Percentiles rank a stretch among this genome's conserved stretches.
Conservation (phyloP, 2,329 filamentous ascomycete genomes). For the Shiraia bambusicola region DNA sequence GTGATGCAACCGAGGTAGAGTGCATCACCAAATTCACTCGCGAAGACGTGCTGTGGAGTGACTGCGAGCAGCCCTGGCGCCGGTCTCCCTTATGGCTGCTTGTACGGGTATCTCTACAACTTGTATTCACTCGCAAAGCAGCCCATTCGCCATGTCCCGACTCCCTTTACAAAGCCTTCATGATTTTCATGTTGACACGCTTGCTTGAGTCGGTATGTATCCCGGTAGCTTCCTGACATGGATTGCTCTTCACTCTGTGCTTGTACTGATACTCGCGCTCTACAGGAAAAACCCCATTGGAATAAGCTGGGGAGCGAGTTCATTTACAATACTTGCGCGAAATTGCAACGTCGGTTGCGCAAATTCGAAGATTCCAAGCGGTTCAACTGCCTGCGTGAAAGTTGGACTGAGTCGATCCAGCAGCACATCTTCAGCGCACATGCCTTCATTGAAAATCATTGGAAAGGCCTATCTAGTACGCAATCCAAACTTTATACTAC, state of each 20-base stretch:
- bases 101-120: slow-evolving; percentile 54
- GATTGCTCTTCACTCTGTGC: too few relatives aligned
- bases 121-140: slow-evolving; percentile 27
- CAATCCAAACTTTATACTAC: slow-evolving; percentile 4
- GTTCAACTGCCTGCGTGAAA: not conserved
- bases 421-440: slow-evolving; percentile 6
- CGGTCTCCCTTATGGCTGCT: slow-evolving; percentile 58
- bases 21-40: slow-evolving; percentile 54
- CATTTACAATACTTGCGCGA: slow-evolving; percentile 18
- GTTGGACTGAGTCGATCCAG: slow-evolving; percentile 8
- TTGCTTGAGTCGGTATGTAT: too few relatives aligned
- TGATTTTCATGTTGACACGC: slow-evolving; percentile 48
- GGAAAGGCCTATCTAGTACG: slow-evolving; percentile 7
- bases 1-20: slow-evolving; percentile 14
- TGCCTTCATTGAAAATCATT: slow-evolving; percentile 11
- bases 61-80: slow-evolving; percentile 48
- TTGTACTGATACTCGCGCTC: too few relatives aligned
- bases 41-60: slow-evolving; percentile 56
- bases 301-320: slow-evolving; percentile 7
- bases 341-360: slow-evolving; percentile 24
- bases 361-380: slow-evolving; percentile 21
- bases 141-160: not conserved
- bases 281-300: slow-evolving; percentile 1
- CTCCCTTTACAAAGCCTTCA: slow-evolving; percentile 53
- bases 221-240: too few relatives aligned